These are phyloP conservation scores for Bondarzewia mesenterica DNA, from an alignment of 1,284 basidiomycete species.

Conservation along the genomic window DNA sequence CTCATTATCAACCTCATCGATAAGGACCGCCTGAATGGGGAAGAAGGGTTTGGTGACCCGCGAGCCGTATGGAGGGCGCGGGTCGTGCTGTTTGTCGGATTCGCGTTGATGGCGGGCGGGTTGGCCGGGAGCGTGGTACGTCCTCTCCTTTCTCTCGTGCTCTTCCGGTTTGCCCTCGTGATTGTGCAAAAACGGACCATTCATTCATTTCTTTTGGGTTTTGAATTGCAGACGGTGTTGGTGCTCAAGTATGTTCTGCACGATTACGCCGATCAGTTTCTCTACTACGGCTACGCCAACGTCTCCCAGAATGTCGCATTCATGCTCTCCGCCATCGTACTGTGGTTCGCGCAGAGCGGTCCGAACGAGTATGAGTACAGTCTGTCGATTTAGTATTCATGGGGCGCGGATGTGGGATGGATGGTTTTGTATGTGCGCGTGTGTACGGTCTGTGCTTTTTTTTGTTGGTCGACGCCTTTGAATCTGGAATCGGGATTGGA, in stretches of 20 bases:
- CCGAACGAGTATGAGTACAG: conserved; percentile 86
- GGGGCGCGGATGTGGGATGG: too few relatives aligned
- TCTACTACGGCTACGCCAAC: conserved; percentile 92
- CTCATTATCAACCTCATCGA: conserved; percentile 91
- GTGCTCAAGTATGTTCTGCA: conserved; percentile 89
- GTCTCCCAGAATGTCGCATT: conserved; percentile 83
- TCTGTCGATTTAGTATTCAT: conserved; percentile 26
- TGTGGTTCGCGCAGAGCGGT: conserved; percentile 82
- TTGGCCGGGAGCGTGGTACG: conserved; percentile 88
- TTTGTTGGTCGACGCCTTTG: too few relatives aligned
- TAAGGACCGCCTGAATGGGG: conserved; percentile 83
- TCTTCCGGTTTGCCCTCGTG: too few relatives aligned
- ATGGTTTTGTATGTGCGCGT: neutral
- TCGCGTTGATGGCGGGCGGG: conserved; percentile 94
- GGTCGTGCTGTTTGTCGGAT: conserved; percentile 89
- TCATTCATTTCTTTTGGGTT: neutral
- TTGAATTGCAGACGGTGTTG: conserved; percentile 61
- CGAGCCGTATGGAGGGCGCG: conserved; percentile 86
- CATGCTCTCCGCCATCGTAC: conserved; percentile 83
- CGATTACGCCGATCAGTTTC: conserved; percentile 67
- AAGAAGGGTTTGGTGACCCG: conserved; percentile 72
- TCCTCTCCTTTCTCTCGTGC: conserved; percentile 16
- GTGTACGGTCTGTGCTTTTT: neutral
- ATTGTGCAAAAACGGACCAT: too few relatives aligned
- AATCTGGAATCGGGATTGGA: too few relatives aligned